Percentiles rank a stretch among this genome's conserved stretches.
Conservation (phyloP, 1,139 yeast genomes). For the Debaryomyces nepalensis region DNA sequence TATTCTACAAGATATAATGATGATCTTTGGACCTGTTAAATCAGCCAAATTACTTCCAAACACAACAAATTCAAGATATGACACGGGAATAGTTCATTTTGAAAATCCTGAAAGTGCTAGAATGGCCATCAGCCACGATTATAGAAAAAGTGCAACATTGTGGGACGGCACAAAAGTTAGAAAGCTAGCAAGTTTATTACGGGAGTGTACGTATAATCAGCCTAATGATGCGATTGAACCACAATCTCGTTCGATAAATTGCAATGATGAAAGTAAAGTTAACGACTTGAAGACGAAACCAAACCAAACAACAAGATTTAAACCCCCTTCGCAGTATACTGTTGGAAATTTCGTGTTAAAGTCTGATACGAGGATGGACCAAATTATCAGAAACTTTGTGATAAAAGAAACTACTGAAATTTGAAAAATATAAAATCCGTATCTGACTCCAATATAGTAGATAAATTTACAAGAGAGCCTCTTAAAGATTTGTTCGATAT, state of each 20-base stretch:
- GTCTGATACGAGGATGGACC: constrained; percentile 4
- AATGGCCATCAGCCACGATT: constrained; percentile 47
- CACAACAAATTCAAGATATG: constrained; percentile 34
- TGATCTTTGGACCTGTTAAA: constrained; percentile 47
- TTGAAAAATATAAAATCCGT: constrained; percentile 35
- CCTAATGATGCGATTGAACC: not conserved
- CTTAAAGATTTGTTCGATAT: constrained; percentile 29
- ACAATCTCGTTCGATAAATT: not conserved
- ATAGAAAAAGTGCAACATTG: constrained; percentile 39
- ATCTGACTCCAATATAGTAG: constrained; percentile 34
- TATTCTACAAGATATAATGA: constrained; percentile 45
- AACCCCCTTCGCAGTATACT: constrained; percentile 1
- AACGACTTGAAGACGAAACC: not conserved
- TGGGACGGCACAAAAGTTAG: constrained; percentile 55
- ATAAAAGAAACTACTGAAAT: not conserved
- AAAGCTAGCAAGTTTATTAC: constrained; percentile 51
- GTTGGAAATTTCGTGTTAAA: not conserved
- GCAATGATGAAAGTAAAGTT: not conserved
- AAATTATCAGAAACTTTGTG: constrained; percentile 8
- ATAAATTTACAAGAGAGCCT: constrained; percentile 18
- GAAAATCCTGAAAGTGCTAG: constrained; percentile 28
- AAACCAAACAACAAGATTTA: not conserved
- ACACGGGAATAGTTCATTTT: constrained; percentile 43
- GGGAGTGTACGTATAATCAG: constrained; percentile 33
- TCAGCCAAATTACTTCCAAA: constrained; percentile 21